Base-by-base conservation (phyloP, 164 flowering plant species). In the Umbellularia californica region DNA sequence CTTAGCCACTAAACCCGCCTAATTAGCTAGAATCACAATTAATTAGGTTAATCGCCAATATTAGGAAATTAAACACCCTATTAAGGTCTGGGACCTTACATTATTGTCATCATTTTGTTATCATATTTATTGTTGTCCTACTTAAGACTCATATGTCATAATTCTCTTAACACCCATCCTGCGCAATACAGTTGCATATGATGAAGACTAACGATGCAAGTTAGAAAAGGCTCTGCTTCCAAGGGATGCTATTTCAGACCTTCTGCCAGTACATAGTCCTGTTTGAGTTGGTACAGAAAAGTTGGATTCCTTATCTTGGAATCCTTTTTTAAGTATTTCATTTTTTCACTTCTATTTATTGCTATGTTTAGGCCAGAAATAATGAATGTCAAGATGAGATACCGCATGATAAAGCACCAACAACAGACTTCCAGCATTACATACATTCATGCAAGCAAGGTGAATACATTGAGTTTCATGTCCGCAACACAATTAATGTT, bases 211-310 rank as follows among this genome's bases (percentile, higher is more conserved):
- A 0, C 5, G 7, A 1, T 63, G 58, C 2, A 13, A 82, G 1
- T 69, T 95, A 50, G 79, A 89, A 47, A 74, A 72, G 11, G 83
- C 79, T 9, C 85, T 96, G 5, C 63, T 82, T 5, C 83, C 93
- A 5, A 75, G 71, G 0, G 97, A 93, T 86, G 97, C 93, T 3
- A 87, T 96, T n/a, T 89, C 88, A 19, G 97, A 96, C 50, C 86
- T 93, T 17, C 99, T 98, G 4, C 52, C 79, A 4, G 98, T 93
- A 87, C 25, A 47, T 1, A 33, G 15, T 6, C 20, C 50, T 30
- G 2, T 5, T 70, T 52, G 17, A 22, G 23, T 51, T 52, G 2
- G 5, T 5, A 33, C 41, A 33, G 50, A 19, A 2, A 70, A 51
- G 28, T 20, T 15, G 51, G 35, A 23, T 70, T 24, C 3, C 5